A percentile compares a stretch with the other conserved stretches of the same genome.
phyloP scores from a whole-genome alignment of 805 yeast genomes.

The Naumovozyma baii region DNA sequence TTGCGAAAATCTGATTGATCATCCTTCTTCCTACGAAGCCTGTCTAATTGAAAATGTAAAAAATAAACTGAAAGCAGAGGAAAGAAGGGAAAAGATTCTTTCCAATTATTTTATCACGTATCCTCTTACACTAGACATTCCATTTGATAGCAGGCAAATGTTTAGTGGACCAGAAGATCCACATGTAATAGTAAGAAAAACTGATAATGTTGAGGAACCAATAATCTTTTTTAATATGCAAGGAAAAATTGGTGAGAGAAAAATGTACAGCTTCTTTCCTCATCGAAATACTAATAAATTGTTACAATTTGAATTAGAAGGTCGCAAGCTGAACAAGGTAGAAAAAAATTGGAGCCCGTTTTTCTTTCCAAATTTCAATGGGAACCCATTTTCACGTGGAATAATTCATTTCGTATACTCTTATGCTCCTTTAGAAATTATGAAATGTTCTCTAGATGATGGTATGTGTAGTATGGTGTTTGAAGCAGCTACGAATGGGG shows the following conservation, averaged over 20 bases:
- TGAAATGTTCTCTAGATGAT: slow-evolving; percentile 9
- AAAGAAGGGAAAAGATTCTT: slow-evolving; percentile 4
- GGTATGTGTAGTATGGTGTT: slow-evolving; percentile 9
- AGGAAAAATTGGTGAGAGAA: not conserved
- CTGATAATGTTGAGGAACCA: slow-evolving; percentile 5
- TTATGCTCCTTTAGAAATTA: slow-evolving; percentile 8
- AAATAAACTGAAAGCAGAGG: slow-evolving; percentile 10
- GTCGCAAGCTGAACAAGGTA: not conserved
- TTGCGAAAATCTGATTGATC: slow-evolving; percentile 9
- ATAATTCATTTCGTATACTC: slow-evolving; percentile 8
- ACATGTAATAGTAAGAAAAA: slow-evolving; percentile 3
- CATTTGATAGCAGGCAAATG: not conserved
- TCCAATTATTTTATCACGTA: slow-evolving; percentile 5
- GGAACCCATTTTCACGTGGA: slow-evolving; percentile 9
- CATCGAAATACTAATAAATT: slow-evolving; percentile 5
- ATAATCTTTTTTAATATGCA: slow-evolving; percentile 6
- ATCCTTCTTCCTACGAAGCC: slow-evolving; percentile 6
- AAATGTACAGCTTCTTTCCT: slow-evolving; percentile 5
- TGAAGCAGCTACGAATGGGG: slow-evolving; percentile 5
- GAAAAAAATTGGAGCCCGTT: slow-evolving; percentile 13
- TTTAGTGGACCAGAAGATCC: slow-evolving; percentile 9
- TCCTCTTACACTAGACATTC: slow-evolving; percentile 6
- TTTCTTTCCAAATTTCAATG: slow-evolving; percentile 1
- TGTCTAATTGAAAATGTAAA: slow-evolving; percentile 15
- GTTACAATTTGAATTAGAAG: slow-evolving; percentile 1